A percentile compares a stretch with the other conserved stretches of the same genome.
Conservation (phyloP, 2,329 filamentous ascomycete species). For the Colletotrichum ledebouriae region DNA sequence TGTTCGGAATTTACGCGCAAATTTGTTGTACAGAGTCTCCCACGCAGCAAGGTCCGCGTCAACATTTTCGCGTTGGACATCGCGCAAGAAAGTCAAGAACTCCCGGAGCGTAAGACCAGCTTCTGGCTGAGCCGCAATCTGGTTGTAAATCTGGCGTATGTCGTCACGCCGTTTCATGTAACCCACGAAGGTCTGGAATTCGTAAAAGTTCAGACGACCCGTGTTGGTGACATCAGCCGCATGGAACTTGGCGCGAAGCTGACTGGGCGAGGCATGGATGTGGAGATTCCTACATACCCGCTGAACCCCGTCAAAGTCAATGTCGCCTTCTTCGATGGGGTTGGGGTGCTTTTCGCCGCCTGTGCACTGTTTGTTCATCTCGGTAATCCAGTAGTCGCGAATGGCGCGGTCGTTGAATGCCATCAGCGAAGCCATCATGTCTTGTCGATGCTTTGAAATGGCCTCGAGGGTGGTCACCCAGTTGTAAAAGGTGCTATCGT, state of each 20-base stretch:
- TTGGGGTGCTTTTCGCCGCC: constrained; percentile 57
- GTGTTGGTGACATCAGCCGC: constrained; percentile 75
- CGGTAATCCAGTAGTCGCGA: constrained; percentile 85
- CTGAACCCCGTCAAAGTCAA: constrained; percentile 84
- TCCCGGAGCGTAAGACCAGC: constrained; percentile 77
- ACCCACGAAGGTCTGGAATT: constrained; percentile 87
- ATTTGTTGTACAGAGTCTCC: constrained; percentile 79
- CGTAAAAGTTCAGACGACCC: constrained; percentile 79
- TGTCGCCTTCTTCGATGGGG: constrained; percentile 73
- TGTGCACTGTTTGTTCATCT: constrained; percentile 79
- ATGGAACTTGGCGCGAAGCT: constrained; percentile 80
- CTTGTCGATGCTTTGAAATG: constrained; percentile 87
- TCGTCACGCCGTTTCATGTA: constrained; percentile 88
- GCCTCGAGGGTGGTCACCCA: constrained; percentile 90
- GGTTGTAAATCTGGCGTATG: constrained; percentile 79
- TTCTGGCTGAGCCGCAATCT: constrained; percentile 69
- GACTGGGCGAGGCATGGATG: constrained; percentile 86
- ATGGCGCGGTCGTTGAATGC: constrained; percentile 87
- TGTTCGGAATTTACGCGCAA: constrained; percentile 70
- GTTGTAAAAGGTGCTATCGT: constrained; percentile 76
- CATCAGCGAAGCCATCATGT: constrained; percentile 90
- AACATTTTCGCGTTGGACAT: constrained; percentile 82
- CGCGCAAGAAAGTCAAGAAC: constrained; percentile 81
- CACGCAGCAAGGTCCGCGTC: constrained; percentile 75
- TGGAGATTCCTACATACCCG: constrained; percentile 90